Percentiles rank a stretch among this genome's conserved stretches.
phyloP scores from a whole-genome alignment of 164 flowering plant species.

The Vitis rupestris region DNA sequence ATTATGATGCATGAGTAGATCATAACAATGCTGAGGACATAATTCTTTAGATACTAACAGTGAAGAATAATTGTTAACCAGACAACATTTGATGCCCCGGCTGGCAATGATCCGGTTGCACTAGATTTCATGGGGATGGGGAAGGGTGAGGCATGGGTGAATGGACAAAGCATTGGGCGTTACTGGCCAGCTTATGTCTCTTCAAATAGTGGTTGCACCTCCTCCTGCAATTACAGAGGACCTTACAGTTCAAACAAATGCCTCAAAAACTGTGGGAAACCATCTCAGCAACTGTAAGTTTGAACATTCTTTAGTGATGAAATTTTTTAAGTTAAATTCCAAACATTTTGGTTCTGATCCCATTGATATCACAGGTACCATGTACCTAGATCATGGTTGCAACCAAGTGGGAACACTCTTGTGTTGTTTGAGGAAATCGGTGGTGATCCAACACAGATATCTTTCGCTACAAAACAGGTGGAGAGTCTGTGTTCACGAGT shows the following conservation, averaged over 20 bases:
- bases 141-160: constrained; percentile 97
- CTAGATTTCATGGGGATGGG: constrained; percentile 87
- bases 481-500: constrained; percentile 63
- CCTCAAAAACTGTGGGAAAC: constrained; percentile 77
- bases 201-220: constrained; percentile 58
- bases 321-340: neutral
- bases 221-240: constrained; percentile 75
- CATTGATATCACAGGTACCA: constrained; percentile 58
- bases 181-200: constrained; percentile 77
- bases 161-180: constrained; percentile 96
- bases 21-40: neutral
- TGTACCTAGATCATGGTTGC: constrained; percentile 84
- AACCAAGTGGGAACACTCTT: constrained; percentile 63
- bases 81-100: constrained; percentile 82
- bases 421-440: constrained; percentile 91
- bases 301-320: neutral
- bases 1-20: neutral
- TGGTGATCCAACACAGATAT: constrained; percentile 74
- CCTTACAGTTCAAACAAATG: constrained; percentile 64
- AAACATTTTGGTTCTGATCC: constrained; percentile 7
- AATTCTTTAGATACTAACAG: constrained; percentile 10
- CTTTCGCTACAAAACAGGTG: constrained; percentile 47
- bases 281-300: constrained; percentile 77
- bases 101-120: constrained; percentile 70
- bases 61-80: constrained; percentile 26